Evolutionary conservation across 306 rosid species (phyloP).

Genomic region (Alnus rubra): DNA sequence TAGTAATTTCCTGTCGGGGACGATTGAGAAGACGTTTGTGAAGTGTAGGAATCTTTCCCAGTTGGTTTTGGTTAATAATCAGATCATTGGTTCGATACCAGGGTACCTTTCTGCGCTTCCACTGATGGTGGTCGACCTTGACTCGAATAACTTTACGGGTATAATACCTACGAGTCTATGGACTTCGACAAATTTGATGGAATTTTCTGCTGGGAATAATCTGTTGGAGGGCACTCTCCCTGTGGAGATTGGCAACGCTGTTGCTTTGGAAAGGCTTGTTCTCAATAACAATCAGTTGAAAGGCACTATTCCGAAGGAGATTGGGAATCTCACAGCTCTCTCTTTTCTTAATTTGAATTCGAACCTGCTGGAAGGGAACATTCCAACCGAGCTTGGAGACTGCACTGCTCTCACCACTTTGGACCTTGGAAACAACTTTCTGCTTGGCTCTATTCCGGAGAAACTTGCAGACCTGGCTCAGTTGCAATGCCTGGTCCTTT

Average conservation of each 20-base stretch:
- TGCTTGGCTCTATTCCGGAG: slow-evolving; percentile 73
- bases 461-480: slow-evolving; percentile 56
- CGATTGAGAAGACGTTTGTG: slow-evolving; percentile 57
- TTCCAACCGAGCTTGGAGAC: slow-evolving; percentile 64
- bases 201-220: slow-evolving; percentile 85
- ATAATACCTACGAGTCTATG: slow-evolving; percentile 61
- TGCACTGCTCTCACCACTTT: slow-evolving; percentile 73
- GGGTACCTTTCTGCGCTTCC: slow-evolving; percentile 79
- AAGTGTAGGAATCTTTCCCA: slow-evolving; percentile 71
- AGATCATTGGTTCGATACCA: slow-evolving; percentile 71
- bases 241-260: slow-evolving; percentile 67
- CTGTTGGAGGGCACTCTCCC: slow-evolving; percentile 70
- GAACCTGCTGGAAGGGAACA: slow-evolving; percentile 71
- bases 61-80: slow-evolving; percentile 67
- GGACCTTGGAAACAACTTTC: slow-evolving; percentile 80
- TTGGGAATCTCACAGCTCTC: slow-evolving; percentile 65
- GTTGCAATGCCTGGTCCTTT: slow-evolving; percentile 85
- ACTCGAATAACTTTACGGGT: slow-evolving; percentile 84
- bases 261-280: slow-evolving; percentile 64
- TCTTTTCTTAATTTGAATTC: slow-evolving; percentile 80
- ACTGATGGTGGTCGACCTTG: slow-evolving; percentile 73
- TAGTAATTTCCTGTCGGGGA: slow-evolving; percentile 63
- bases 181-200: slow-evolving; percentile 62
- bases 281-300: slow-evolving; percentile 63
- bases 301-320: slow-evolving; percentile 73